phyloP scores from a whole-genome alignment of 1,139 yeast genomes.

The Candida sanyaensis region DNA sequence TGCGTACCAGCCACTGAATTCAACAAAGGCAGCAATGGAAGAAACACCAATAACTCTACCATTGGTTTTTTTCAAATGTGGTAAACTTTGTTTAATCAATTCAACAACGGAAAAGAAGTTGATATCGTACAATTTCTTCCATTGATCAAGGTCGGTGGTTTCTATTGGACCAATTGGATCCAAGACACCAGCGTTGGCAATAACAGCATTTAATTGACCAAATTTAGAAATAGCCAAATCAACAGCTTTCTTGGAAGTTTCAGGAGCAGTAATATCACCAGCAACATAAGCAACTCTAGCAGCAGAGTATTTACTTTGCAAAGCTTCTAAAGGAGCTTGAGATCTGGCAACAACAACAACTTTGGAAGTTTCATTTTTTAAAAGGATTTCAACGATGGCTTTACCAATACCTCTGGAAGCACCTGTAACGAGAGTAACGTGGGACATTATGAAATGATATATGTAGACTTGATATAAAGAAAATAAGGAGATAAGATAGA shows the following conservation, averaged over 20 bases:
- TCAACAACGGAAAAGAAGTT: slow-evolving; percentile 79
- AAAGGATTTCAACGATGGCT: slow-evolving; percentile 58
- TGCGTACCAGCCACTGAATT: slow-evolving; percentile 80
- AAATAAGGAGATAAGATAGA: too few relatives aligned
- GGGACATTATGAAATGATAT: not conserved
- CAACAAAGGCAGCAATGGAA: slow-evolving; percentile 75
- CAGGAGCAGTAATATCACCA: slow-evolving; percentile 65
- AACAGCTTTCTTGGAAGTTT: slow-evolving; percentile 43
- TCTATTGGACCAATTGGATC: slow-evolving; percentile 72
- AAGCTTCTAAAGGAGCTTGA: slow-evolving; percentile 41
- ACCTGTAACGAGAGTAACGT: slow-evolving; percentile 55
- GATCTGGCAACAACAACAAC: slow-evolving; percentile 79
- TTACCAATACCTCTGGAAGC: slow-evolving; percentile 77
- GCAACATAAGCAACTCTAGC: slow-evolving; percentile 54
- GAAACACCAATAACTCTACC: slow-evolving; percentile 76
- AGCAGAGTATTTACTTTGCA: slow-evolving; percentile 48
- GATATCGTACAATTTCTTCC: slow-evolving; percentile 71
- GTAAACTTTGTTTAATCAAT: slow-evolving; percentile 58
- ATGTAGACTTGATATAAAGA: too few relatives aligned
- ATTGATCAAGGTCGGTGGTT: slow-evolving; percentile 48
- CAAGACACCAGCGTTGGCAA: slow-evolving; percentile 87
- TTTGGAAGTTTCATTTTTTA: slow-evolving; percentile 39
- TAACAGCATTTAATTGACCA: slow-evolving; percentile 67
- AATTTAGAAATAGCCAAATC: slow-evolving; percentile 48
- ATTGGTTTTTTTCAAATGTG: slow-evolving; percentile 54